A percentile compares a stretch with the other conserved stretches of the same genome.
These are phyloP conservation scores for Pythium myriotylum DNA, from an alignment of 352 stramenopile species.

Conservation along the genomic window DNA sequence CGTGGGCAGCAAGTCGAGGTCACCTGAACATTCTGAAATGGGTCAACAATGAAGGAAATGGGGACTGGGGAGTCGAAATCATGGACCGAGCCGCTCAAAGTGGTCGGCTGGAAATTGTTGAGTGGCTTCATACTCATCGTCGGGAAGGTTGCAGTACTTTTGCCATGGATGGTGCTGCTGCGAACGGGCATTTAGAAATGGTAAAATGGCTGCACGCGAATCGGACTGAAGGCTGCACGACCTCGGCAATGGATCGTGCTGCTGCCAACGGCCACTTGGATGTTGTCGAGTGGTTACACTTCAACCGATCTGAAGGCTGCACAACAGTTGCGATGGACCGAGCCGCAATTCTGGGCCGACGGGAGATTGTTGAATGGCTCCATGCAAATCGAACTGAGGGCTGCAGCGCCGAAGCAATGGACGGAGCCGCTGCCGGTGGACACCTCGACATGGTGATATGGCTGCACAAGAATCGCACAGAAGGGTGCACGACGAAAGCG, in stretches of 20 bases:
- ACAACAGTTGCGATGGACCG: slow-evolving; percentile 24
- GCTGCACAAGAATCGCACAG: slow-evolving; percentile 14
- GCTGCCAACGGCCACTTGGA: slow-evolving; percentile 11
- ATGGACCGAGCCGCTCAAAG: slow-evolving; percentile 22
- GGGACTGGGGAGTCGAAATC: slow-evolving; percentile 23
- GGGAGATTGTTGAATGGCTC: slow-evolving; percentile 21
- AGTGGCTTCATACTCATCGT: slow-evolving; percentile 23
- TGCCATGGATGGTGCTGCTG: slow-evolving; percentile 21
- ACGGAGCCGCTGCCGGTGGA: slow-evolving; percentile 20
- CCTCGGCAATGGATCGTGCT: slow-evolving; percentile 23
- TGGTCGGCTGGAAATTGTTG: slow-evolving; percentile 20
- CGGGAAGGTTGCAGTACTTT: slow-evolving; percentile 20
- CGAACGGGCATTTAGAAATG: slow-evolving; percentile 18
- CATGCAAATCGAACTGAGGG: slow-evolving; percentile 20
- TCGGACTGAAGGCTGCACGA: slow-evolving; percentile 20
- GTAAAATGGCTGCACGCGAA: slow-evolving; percentile 27
- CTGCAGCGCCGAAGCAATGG: slow-evolving; percentile 22
- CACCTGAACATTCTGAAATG: slow-evolving; percentile 27
- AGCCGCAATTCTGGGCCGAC: slow-evolving; percentile 6
- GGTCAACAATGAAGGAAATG: slow-evolving; percentile 23
- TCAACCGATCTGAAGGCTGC: slow-evolving; percentile 19
- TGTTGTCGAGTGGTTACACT: slow-evolving; percentile 22
- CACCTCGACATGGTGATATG: slow-evolving; percentile 23
- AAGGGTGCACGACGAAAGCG: slow-evolving; percentile 21
- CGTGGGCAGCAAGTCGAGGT: slow-evolving; percentile 19